Evolutionary conservation across 1,284 basidiomycete species (phyloP).

Genomic region (Fomes fomentarius): DNA sequence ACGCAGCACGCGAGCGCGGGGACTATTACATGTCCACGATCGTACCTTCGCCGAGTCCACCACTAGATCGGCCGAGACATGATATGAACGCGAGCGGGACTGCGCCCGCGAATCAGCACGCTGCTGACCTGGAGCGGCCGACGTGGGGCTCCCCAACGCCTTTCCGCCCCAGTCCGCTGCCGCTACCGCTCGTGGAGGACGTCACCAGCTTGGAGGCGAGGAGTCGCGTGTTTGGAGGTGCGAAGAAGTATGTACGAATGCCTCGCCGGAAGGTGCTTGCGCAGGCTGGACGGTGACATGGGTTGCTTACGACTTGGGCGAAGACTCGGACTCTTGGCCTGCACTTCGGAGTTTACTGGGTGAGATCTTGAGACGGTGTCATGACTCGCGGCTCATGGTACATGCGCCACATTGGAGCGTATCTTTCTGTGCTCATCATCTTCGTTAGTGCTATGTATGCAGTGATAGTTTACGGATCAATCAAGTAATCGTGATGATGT

Average conservation of each 20-base stretch:
- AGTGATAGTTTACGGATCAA: no score
- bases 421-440: no score
- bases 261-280: conserved; percentile 10
- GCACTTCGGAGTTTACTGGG: background rate
- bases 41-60: conserved; percentile 10
- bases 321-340: no score
- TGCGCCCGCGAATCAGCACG: background rate
- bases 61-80: conserved; percentile 10
- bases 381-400: no score
- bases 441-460: no score
- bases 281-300: conserved; percentile 19
- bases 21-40: background rate
- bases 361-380: no score
- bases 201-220: conserved; percentile 13
- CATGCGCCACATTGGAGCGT: no score
- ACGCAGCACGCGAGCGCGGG: conserved; percentile 3
- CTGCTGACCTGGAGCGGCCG: conserved; percentile 12
- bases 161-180: conserved; percentile 28
- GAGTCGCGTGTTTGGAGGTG: conserved; percentile 11
- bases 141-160: conserved; percentile 28
- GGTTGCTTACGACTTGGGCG: no score
- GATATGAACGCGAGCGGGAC: background rate
- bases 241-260: conserved; percentile 14
- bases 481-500: no score
- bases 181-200: conserved; percentile 24